Conservation (phyloP, 331 rosid species). For the Pyrus hybrid region DNA sequence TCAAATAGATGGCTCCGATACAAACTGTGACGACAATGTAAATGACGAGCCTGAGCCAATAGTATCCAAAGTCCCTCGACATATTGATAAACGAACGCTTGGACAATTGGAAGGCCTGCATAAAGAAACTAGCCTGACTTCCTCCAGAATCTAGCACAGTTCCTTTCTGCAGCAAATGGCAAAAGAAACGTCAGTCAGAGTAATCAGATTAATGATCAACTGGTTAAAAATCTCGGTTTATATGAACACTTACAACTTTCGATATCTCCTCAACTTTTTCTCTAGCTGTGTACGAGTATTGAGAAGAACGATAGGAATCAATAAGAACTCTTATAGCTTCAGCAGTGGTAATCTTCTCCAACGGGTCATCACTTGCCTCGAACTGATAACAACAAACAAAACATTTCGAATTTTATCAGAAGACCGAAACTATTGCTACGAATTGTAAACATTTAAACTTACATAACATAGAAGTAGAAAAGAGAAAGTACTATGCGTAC, state of each 20-base stretch:
- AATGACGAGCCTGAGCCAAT: conserved; percentile 97
- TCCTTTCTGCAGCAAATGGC: conserved; percentile 50
- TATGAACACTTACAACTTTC: conserved; percentile 57
- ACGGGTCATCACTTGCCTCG: conserved; percentile 81
- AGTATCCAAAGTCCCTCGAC: conserved; percentile 97
- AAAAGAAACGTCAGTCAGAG: not conserved
- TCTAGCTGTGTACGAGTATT: conserved; percentile 56
- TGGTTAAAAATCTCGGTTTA: not conserved
- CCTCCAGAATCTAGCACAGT: conserved; percentile 88
- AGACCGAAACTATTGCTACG: not conserved
- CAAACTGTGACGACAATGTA: conserved; percentile 83
- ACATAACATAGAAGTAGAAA: not conserved
- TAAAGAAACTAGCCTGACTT: conserved; percentile 89
- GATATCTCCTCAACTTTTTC: conserved; percentile 83
- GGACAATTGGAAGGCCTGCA: conserved; percentile 71
- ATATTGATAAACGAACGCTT: conserved; percentile 85
- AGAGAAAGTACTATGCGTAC: conserved; percentile 22
- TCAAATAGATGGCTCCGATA: conserved; percentile 80
- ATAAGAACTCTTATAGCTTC: conserved; percentile 77
- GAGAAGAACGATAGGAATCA: conserved; percentile 64
- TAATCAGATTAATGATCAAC: not conserved
- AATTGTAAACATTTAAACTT: not conserved
- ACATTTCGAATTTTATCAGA: not conserved
- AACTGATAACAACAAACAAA: conserved; percentile 34
- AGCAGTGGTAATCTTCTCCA: conserved; percentile 71